These are phyloP conservation scores for Prunus davidiana DNA, from an alignment of 306 rosid species.

Conservation along the genomic window DNA sequence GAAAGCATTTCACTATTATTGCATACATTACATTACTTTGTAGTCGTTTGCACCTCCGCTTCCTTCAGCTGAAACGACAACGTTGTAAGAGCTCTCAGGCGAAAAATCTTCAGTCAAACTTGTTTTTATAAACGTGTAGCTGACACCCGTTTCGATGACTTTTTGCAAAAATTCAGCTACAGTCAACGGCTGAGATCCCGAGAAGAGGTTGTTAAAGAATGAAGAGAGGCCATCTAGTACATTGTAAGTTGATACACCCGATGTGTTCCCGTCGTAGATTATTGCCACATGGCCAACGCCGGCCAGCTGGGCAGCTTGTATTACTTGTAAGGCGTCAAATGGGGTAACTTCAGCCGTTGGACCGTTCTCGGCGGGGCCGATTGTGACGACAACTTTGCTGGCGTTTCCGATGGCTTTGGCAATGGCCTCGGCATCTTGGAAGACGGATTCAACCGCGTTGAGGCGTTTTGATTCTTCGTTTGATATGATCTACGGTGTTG, in stretches of 20 bases:
- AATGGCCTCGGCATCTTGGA: constrained; percentile 63
- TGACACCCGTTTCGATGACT: constrained; percentile 61
- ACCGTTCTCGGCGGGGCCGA: constrained; percentile 75
- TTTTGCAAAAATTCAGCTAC: constrained; percentile 67
- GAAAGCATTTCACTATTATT: constrained; percentile 31
- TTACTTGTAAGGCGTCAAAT: constrained; percentile 68
- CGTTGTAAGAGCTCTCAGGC: constrained; percentile 65
- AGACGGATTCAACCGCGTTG: constrained; percentile 76
- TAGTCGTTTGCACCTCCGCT: constrained; percentile 67
- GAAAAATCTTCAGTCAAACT: constrained; percentile 75
- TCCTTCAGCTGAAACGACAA: constrained; percentile 81
- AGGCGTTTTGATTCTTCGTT: constrained; percentile 82
- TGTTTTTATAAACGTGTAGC: constrained; percentile 82
- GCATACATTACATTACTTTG: constrained; percentile 99
- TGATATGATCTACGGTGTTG: constrained; percentile 60
- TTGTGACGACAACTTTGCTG: constrained; percentile 88
- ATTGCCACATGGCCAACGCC: constrained; percentile 90
- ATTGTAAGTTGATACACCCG: constrained; percentile 59
- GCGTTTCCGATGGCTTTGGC: constrained; percentile 98
- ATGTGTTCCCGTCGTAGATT: constrained; percentile 49
- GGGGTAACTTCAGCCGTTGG: constrained; percentile 63
- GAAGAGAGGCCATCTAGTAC: constrained; percentile 83
- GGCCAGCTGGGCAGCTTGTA: constrained; percentile 81
- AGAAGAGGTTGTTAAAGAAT: constrained; percentile 76
- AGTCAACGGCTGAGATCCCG: constrained; percentile 56